These are phyloP conservation scores for Cryptosporidium viatorum DNA, from an alignment of 169 alveolate genomes.

Conservation along the genomic window DNA sequence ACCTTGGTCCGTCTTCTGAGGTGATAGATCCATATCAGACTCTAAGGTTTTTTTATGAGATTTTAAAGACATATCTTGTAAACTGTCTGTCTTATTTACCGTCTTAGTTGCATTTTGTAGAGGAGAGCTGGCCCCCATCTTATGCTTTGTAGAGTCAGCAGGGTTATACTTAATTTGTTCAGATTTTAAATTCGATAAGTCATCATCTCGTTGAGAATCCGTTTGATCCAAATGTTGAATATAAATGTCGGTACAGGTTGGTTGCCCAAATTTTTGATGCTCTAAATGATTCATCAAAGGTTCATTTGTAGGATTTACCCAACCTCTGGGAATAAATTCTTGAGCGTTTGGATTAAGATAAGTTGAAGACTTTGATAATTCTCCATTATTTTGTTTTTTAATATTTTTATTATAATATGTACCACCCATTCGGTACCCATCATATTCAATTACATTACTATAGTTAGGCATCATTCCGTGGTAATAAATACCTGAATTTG, in stretches of 20 bases:
- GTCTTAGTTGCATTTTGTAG: not conserved
- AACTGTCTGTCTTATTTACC: not conserved
- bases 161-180: not conserved
- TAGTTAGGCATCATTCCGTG: constrained; percentile 59
- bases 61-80: not conserved
- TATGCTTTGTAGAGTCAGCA: not conserved
- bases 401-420: constrained; percentile 9
- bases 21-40: not conserved
- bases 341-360: constrained; percentile 68
- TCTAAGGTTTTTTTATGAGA: not conserved
- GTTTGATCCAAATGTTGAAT: not conserved
- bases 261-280: not conserved
- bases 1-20: not conserved
- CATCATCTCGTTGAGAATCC: not conserved
- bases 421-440: constrained; percentile 33
- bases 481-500: constrained; percentile 39
- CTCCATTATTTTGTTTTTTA: constrained; percentile 7
- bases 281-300: not conserved
- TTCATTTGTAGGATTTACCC: constrained; percentile 47
- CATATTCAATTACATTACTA: constrained; percentile 41
- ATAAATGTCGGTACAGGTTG: not conserved
- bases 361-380: constrained; percentile 7
- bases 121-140: not conserved
- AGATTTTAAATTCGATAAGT: not conserved
- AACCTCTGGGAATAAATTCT: constrained; percentile 71